Evolutionary conservation across 2,329 filamentous ascomycete species (phyloP), one percentile per base, ranked within the genome.

Genomic region (Cladosporium velox): DNA sequence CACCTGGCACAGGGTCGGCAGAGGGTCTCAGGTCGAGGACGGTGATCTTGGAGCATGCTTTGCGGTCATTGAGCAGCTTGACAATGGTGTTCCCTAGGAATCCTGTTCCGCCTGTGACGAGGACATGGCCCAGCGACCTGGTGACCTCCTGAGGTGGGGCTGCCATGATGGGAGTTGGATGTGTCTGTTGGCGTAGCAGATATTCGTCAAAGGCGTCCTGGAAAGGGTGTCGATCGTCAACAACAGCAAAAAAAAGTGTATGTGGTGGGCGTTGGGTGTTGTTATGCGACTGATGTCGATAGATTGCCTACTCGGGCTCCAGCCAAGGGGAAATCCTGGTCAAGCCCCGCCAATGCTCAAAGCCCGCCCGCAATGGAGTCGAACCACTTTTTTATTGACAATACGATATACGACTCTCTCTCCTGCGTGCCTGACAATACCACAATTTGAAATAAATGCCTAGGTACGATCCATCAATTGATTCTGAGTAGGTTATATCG

Each of bases 51-150:
- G 77, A 77, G 69, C 78, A 76, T 15, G 81, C 80, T 66, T 79
- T 76, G 38, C 77, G 72, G 30, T 75, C 70, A 30, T 78, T 74
- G 41, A 85, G 78, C 64, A 82, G 77, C 59, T 77, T 77, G 63
- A 85, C 82, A 66, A 85, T 83, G 72, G 84, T 82, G 67, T 79
- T 75, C 35, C 83, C 83, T 5, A 85, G 74, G 68, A 85, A 85
- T 26, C 83, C 83, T 66, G 81, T 82, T 59, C 83, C 83, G 63
- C 83, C 83, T 32, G 82, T 79, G 30, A 85, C 79, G 21, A 83
- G 73, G 61, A 83, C 80, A 67, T 81, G 79, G 55, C 81, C 81
- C 41, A 83, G 75, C 2, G 78, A 77, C 52, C 51, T 64, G 4
- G 61, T 64, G 10, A 44, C 34, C 26, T 64, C 35, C 30, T 64